Evolutionary conservation across 2,329 filamentous ascomycete species (phyloP).

Genomic region (Beauveria medogensis): DNA sequence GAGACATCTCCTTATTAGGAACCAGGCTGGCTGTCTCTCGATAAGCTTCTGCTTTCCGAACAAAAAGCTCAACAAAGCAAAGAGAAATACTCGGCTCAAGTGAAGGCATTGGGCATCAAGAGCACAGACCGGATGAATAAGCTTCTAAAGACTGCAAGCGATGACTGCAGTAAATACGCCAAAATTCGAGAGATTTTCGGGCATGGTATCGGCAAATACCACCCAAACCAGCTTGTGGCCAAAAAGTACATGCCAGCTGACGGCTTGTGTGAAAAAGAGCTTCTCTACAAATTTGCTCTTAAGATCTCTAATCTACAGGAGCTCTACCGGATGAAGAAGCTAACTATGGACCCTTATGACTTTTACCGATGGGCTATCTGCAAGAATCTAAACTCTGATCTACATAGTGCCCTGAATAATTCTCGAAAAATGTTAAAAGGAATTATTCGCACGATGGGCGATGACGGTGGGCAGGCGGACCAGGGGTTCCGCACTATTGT

Average conservation of each 20-base stretch:
- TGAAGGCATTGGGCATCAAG: not conserved
- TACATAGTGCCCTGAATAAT: not conserved
- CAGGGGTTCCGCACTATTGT: constrained; percentile 21
- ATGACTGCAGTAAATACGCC: constrained; percentile 26
- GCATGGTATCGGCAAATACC: constrained; percentile 17
- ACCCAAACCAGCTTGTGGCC: constrained; percentile 30
- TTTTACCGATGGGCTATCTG: constrained; percentile 24
- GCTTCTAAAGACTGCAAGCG: constrained; percentile 19
- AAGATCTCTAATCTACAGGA: constrained; percentile 24
- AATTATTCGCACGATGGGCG: constrained; percentile 13
- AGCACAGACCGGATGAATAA: constrained; percentile 6
- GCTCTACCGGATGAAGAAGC: constrained; percentile 17
- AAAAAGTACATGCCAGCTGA: constrained; percentile 23
- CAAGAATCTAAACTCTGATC: not conserved
- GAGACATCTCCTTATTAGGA: constrained; percentile 26
- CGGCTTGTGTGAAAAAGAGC: constrained; percentile 27
- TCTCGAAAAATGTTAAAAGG: not conserved
- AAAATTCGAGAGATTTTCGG: constrained; percentile 29
- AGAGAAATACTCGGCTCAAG: not conserved
- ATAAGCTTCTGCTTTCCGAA: constrained; percentile 21
- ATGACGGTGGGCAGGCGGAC: constrained; percentile 16
- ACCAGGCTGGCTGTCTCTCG: constrained; percentile 22
- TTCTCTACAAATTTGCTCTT: constrained; percentile 28
- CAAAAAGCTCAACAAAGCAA: constrained; percentile 16
- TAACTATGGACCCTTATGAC: constrained; percentile 30